phyloP scores from a whole-genome alignment of 2,329 filamentous ascomycete species.

The Alternaria tenuissima region DNA sequence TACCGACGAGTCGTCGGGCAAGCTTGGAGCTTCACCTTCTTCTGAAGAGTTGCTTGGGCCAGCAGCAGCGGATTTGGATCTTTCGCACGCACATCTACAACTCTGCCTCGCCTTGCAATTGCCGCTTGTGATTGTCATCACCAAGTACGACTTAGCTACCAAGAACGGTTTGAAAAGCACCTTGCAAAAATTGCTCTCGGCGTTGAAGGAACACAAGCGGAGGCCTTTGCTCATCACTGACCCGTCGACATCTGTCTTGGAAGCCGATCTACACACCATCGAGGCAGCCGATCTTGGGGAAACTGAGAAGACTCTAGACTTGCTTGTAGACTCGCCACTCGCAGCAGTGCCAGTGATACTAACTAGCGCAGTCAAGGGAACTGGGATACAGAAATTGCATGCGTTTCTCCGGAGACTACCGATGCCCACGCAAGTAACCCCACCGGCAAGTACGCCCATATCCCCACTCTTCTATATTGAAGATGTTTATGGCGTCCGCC shows the following conservation, averaged over 20 bases:
- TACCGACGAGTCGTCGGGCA: conserved; percentile 58
- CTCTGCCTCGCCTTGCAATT: conserved; percentile 82
- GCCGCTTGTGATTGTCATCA: conserved; percentile 83
- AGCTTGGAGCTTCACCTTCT: conserved; percentile 57
- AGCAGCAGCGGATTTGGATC: conserved; percentile 68
- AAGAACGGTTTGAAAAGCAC: conserved; percentile 74
- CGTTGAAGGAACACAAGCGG: conserved; percentile 77
- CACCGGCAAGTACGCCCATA: conserved; percentile 55
- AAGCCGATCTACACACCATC: conserved; percentile 63
- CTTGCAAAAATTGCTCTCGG: conserved; percentile 76
- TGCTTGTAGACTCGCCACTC: conserved; percentile 57
- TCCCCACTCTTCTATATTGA: conserved; percentile 85
- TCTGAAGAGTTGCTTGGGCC: conserved; percentile 62
- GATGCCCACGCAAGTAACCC: conserved; percentile 55
- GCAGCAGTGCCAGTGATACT: conserved; percentile 81
- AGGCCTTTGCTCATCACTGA: conserved; percentile 72
- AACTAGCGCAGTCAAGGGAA: conserved; percentile 85
- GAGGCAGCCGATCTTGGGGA: conserved; percentile 65
- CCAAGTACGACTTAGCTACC: conserved; percentile 88
- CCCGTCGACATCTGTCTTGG: conserved; percentile 36
- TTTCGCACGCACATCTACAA: conserved; percentile 81
- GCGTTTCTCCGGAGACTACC: conserved; percentile 81
- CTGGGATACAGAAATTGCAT: conserved; percentile 82
- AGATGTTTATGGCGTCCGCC: conserved; percentile 75
- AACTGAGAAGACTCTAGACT: conserved; percentile 64